Conservation (phyloP, 2,329 filamentous ascomycete genomes). For the Aspergillus sp. region DNA sequence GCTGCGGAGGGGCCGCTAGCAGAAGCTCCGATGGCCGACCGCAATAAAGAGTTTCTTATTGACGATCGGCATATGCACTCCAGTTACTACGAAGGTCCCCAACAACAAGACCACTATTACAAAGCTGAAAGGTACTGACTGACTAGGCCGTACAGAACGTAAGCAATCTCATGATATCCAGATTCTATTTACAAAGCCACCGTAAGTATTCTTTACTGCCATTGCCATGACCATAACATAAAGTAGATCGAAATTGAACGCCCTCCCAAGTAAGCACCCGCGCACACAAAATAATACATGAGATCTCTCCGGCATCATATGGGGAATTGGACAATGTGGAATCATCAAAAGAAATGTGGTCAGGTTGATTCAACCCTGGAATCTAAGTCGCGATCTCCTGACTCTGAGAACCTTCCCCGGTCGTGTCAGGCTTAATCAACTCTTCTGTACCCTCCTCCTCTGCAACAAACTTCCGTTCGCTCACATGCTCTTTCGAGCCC, state of each 20-base stretch:
- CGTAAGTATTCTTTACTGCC: constrained; percentile 15
- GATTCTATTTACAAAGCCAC: constrained; percentile 30
- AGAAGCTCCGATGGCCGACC: constrained; percentile 5
- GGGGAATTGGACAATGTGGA: constrained; percentile 10
- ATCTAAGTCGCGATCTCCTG: constrained; percentile 37
- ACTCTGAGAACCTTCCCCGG: constrained; percentile 30
- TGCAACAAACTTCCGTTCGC: constrained; percentile 79
- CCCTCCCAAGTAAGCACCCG: constrained; percentile 25
- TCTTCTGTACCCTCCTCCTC: constrained; percentile 69
- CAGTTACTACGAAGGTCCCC: neutral
- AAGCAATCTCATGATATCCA: constrained; percentile 20
- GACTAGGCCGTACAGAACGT: neutral
- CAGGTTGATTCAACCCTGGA: neutral
- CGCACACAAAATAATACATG: constrained; percentile 30
- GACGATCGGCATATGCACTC: neutral
- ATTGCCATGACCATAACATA: constrained; percentile 18
- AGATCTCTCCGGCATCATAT: constrained; percentile 13
- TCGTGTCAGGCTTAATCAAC: constrained; percentile 64
- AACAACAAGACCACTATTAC: neutral
- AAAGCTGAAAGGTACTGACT: neutral
- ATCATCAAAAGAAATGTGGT: constrained; percentile 2
- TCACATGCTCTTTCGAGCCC: constrained; percentile 65
- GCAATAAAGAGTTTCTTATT: constrained; percentile 1
- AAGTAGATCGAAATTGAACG: constrained; percentile 15
- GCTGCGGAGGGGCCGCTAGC: neutral